Evolutionary conservation across 352 stramenopile species (phyloP), one percentile per base, ranked within the genome.

Genomic region (Pythium folliculosum): DNA sequence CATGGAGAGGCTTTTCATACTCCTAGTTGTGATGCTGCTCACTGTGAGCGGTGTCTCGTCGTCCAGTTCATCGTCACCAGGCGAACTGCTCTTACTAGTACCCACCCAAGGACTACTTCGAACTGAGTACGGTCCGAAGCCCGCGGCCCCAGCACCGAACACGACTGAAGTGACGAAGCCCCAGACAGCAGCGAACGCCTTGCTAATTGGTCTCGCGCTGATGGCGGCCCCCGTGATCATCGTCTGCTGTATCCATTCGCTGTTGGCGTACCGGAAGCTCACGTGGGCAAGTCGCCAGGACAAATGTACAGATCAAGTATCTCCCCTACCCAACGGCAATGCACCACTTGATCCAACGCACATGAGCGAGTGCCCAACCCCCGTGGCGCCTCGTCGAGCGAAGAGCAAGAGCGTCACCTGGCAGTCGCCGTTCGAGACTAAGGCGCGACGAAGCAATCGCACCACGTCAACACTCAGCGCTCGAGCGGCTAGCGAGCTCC

Each of bases 361-460:
- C 14, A 23, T 21, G 25, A 7, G 30, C 40, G 25, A 48, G 4
- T 44, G 44, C 9, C 32, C 53, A 3, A 62, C 21, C 44, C 53
- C 53, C 13, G 5, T 23, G 25, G 22, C 37, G 1, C 49, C 35
- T 16, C 43, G 53, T 17, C 63, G 63, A 47, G 19, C 44, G 10
- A 70, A 70, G 56, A 70, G 63, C 40, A 70, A 70, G 56, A 70
- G 63, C 22, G 63, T 70, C 14, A 61, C 63, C 27, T 70, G 63
- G 63, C 63, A 70, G 56, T 69, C 63, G 27, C 63, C 63, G 35
- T 69, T 69, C 21, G 63, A 69, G 25, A 69, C 63, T 9, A 64
- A 69, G 21, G 63, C 25, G 8, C 38, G 63, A 50, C 30, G 21
- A 22, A 70, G 55, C 38, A 55, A 60, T 27, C 63, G 43, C 23